phyloP scores from a whole-genome alignment of 768 basidiomycete genomes.

The Trametopsis cervina region DNA sequence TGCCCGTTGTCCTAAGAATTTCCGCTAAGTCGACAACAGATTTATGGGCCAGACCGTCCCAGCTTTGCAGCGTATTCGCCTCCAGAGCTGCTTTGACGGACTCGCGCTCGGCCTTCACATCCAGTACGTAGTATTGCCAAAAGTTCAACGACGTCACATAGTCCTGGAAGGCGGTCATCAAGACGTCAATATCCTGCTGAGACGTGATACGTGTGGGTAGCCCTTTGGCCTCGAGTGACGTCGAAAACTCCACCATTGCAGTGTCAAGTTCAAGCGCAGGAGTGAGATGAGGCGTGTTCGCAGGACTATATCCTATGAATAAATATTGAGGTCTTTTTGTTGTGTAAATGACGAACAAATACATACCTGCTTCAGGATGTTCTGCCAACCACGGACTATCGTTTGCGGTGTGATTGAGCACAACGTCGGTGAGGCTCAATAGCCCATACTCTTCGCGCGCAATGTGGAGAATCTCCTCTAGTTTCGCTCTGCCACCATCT shows the following conservation, averaged over 20 bases:
- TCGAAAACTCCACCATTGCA: constrained; percentile 78
- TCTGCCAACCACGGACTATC: constrained; percentile 87
- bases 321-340: not conserved
- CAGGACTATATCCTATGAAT: constrained; percentile 72
- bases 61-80: constrained; percentile 38
- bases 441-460: constrained; percentile 86
- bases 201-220: constrained; percentile 68
- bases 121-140: constrained; percentile 94
- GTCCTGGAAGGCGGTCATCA: constrained; percentile 57
- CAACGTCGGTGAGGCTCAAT: constrained; percentile 88
- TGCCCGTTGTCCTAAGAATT: constrained; percentile 44
- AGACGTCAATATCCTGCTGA: constrained; percentile 55
- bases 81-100: constrained; percentile 49
- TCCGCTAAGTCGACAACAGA: constrained; percentile 59
- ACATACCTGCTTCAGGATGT: constrained; percentile 90
- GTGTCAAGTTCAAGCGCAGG: constrained; percentile 92
- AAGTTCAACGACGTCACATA: constrained; percentile 61
- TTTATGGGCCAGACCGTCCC: constrained; percentile 62
- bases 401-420: constrained; percentile 95
- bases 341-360: not conserved
- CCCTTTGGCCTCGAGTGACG: constrained; percentile 51
- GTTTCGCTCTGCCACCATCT: constrained; percentile 46
- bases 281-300: constrained; percentile 85
- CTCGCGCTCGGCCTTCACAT: constrained; percentile 57
- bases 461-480: constrained; percentile 58